These are phyloP conservation scores for Lentinula aciculospora DNA, from an alignment of 768 basidiomycete species.

Conservation along the genomic window DNA sequence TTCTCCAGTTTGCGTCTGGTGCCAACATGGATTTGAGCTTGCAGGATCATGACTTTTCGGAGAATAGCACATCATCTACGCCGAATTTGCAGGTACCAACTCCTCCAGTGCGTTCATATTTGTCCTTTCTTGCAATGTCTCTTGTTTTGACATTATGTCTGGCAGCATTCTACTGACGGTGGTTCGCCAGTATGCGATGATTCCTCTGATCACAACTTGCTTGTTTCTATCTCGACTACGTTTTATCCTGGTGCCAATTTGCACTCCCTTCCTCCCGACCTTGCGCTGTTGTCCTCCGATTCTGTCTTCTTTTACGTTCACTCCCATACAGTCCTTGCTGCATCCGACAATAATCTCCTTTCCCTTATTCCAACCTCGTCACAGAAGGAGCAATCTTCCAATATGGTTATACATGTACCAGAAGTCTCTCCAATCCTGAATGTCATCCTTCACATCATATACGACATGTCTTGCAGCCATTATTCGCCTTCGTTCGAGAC, in stretches of 20 bases:
- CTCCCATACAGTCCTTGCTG: conserved; percentile 45
- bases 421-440: conserved; percentile 64
- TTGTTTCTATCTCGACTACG: conserved; percentile 77
- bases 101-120: conserved; percentile 45
- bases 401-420: conserved; percentile 52
- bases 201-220: conserved; percentile 26
- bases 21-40: conserved; percentile 28
- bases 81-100: conserved; percentile 47
- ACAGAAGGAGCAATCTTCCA: conserved; percentile 34
- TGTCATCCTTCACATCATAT: conserved; percentile 65
- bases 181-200: conserved; percentile 37
- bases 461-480: conserved; percentile 68
- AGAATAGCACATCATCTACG: neutral
- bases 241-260: conserved; percentile 60
- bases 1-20: conserved; percentile 52
- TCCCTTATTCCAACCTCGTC: conserved; percentile 44
- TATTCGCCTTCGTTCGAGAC: conserved; percentile 65
- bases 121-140: neutral
- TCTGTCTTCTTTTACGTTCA: conserved; percentile 85
- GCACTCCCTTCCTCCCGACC: conserved; percentile 50
- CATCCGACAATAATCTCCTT: conserved; percentile 63
- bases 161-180: conserved; percentile 38
- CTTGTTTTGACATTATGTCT: neutral
- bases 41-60: conserved; percentile 13
- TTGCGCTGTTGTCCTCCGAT: conserved; percentile 66